Conservation (phyloP, 176 grass and related monocot genomes). For the Panicum miliaceum region DNA sequence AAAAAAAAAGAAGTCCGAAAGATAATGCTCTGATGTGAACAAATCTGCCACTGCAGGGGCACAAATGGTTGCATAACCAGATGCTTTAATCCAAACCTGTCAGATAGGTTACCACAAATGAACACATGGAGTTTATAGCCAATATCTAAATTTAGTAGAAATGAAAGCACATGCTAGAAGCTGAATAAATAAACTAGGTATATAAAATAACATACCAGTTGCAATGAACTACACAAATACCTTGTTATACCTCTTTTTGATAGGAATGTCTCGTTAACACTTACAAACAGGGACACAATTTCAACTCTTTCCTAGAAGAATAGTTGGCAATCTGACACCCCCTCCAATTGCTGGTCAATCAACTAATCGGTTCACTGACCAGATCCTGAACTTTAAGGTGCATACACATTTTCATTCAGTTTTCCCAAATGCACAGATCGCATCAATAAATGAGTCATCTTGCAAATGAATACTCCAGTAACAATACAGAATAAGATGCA, state of each 20-base stretch:
- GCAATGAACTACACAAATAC: background rate
- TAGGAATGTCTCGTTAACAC: slow-evolving; percentile 7
- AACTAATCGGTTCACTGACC: background rate
- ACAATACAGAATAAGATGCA: background rate
- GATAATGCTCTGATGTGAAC: background rate
- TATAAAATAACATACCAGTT: slow-evolving; percentile 3
- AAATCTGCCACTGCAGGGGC: background rate
- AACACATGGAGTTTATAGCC: background rate
- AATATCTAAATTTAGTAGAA: background rate
- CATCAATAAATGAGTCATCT: background rate
- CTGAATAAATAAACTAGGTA: background rate
- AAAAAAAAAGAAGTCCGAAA: no score
- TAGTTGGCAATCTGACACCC: background rate
- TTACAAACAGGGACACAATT: background rate
- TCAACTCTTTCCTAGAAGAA: background rate
- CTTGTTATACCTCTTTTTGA: no score
- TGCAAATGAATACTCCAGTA: background rate
- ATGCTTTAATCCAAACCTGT: background rate
- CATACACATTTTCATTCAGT: background rate
- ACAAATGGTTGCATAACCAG: background rate
- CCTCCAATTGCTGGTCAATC: background rate
- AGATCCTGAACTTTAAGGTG: background rate
- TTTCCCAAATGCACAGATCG: background rate
- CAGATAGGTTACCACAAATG: background rate
- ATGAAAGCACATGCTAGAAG: background rate